Conservation (phyloP, 1,139 yeast genomes). For the Candida pseudocylindracea region DNA sequence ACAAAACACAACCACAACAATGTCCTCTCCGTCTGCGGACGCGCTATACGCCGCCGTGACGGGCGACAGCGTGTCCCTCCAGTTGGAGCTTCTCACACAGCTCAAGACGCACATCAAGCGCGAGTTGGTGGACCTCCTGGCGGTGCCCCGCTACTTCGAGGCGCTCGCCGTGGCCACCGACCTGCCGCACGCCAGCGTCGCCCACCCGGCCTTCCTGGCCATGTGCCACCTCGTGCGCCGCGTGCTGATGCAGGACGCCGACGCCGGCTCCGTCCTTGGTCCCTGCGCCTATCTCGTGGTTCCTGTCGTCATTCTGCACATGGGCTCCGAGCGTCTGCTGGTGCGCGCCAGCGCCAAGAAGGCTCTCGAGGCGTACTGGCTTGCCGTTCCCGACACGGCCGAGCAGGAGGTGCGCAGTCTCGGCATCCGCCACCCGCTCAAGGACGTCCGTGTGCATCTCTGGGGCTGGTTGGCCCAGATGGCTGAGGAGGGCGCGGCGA, state of each 20-base stretch:
- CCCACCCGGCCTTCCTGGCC: constrained; percentile 28
- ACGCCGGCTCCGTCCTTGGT: constrained; percentile 10
- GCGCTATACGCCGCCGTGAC: too few species aligned
- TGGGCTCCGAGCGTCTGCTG: constrained; percentile 23
- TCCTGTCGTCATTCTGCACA: constrained; percentile 31
- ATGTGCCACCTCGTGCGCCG: constrained; percentile 59
- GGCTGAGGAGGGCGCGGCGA: background rate
- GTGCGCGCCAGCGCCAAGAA: constrained; percentile 24
- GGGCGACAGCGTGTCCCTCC: too few species aligned
- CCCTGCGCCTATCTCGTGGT: constrained; percentile 14
- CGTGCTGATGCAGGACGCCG: constrained; percentile 47
- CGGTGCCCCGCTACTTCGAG: constrained; percentile 33
- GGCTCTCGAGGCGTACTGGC: constrained; percentile 47
- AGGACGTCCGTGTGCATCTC: too few species aligned
- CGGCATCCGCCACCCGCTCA: too few species aligned
- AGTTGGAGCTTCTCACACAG: constrained; percentile 2
- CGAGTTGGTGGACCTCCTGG: constrained; percentile 30
- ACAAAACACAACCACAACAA: too few species aligned
- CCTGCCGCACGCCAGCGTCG: constrained; percentile 10
- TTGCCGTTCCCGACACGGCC: constrained; percentile 32
- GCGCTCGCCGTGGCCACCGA: constrained; percentile 26
- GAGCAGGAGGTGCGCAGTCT: constrained; percentile 15
- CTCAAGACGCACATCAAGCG: constrained; percentile 53
- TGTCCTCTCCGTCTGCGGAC: too few species aligned
- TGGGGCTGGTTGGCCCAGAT: too few species aligned